Evolutionary conservation across 352 stramenopile species (phyloP).

Genomic region (Globisporangium spinosum): DNA sequence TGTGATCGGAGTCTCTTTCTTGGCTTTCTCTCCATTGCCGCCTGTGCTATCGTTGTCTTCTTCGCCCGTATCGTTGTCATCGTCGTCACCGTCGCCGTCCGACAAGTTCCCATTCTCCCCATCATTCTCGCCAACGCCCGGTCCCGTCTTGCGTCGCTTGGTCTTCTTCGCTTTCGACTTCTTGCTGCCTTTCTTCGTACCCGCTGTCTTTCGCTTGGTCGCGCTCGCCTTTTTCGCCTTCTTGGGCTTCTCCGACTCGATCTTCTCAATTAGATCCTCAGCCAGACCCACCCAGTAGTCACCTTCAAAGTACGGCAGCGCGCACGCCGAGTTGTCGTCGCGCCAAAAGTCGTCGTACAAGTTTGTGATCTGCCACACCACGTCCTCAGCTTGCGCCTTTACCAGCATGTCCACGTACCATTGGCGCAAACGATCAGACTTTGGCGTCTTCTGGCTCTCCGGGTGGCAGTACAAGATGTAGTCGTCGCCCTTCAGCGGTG

Average conservation of each 20-base stretch:
- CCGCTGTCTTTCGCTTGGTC: slow-evolving; percentile 59
- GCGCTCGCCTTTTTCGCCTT: slow-evolving; percentile 58
- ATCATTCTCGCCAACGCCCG: slow-evolving; percentile 25
- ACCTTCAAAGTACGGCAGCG: slow-evolving; percentile 82
- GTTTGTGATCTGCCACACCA: slow-evolving; percentile 94
- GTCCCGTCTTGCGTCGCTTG: slow-evolving; percentile 57
- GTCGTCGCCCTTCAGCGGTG: slow-evolving; percentile 98
- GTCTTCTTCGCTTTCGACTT: slow-evolving; percentile 81
- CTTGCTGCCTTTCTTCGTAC: slow-evolving; percentile 63
- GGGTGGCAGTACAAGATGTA: slow-evolving; percentile 99
- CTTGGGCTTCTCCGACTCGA: slow-evolving; percentile 83
- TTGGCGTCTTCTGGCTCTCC: slow-evolving; percentile 98
- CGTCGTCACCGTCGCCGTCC: slow-evolving; percentile 37
- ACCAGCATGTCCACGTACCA: slow-evolving; percentile 94
- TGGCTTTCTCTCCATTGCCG: slow-evolving; percentile 26
- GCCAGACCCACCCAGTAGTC: slow-evolving; percentile 87
- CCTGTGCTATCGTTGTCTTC: slow-evolving; percentile 16
- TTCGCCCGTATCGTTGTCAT: slow-evolving; percentile 30
- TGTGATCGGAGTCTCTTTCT: slow-evolving; percentile 34
- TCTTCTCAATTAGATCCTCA: slow-evolving; percentile 88
- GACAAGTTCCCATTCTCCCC: slow-evolving; percentile 40
- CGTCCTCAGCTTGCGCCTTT: slow-evolving; percentile 80
- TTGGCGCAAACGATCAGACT: slow-evolving; percentile 95
- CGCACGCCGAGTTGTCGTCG: slow-evolving; percentile 81
- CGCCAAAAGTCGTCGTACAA: slow-evolving; percentile 96